Evolutionary conservation across 2,329 filamentous ascomycete species (phyloP).

Genomic region (Hypoxylon sp.): DNA sequence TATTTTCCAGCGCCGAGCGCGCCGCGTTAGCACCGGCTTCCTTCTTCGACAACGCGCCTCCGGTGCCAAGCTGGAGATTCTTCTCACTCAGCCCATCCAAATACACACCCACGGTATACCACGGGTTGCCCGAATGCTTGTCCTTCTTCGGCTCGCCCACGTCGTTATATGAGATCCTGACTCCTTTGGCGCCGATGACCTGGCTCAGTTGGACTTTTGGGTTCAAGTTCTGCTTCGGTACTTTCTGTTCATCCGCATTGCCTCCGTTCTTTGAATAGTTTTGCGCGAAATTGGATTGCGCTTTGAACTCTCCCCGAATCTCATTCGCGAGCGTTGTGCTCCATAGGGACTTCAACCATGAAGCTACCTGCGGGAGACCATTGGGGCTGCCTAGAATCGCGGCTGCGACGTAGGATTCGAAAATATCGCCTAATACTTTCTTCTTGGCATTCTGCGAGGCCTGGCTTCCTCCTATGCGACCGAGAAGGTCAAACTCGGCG

Average conservation of each 20-base stretch:
- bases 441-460: conserved; percentile 61
- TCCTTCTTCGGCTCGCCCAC: conserved; percentile 63
- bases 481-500: conserved; percentile 51
- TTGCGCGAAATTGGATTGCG: neutral
- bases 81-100: conserved; percentile 75
- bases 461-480: conserved; percentile 49
- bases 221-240: conserved; percentile 42
- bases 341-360: conserved; percentile 83
- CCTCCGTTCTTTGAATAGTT: conserved; percentile 14
- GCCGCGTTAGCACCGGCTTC: conserved; percentile 76
- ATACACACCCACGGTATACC: conserved; percentile 71
- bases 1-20: conserved; percentile 68
- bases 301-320: conserved; percentile 53
- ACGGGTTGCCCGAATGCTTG: conserved; percentile 57
- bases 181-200: conserved; percentile 63
- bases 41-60: conserved; percentile 71
- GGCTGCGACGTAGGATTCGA: conserved; percentile 89
- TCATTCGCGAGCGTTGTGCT: conserved; percentile 66
- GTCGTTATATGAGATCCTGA: conserved; percentile 70
- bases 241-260: conserved; percentile 20
- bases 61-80: conserved; percentile 68
- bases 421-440: conserved; percentile 86
- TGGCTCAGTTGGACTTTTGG: conserved; percentile 63
- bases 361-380: conserved; percentile 68
- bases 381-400: conserved; percentile 73